Evolutionary conservation across 2,329 filamentous ascomycete genomes (phyloP).

Genomic region (Colletotrichum musae): DNA sequence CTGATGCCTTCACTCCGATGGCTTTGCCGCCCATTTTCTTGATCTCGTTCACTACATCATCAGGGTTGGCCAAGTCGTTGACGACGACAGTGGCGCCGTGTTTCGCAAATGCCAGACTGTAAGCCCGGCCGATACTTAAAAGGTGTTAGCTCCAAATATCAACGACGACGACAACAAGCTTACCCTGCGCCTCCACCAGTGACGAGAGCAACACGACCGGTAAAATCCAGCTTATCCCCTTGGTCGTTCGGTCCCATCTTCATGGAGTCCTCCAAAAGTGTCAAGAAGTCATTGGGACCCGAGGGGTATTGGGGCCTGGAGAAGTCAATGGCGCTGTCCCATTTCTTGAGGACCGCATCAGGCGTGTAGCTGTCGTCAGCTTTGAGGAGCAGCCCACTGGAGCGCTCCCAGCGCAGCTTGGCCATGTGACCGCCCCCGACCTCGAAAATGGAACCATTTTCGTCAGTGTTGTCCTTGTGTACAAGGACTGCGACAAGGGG

Average conservation of each 20-base stretch:
- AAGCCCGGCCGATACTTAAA: constrained; percentile 86
- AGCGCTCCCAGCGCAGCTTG: constrained; percentile 95
- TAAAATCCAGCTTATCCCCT: constrained; percentile 84
- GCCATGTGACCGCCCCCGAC: constrained; percentile 92
- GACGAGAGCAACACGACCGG: constrained; percentile 86
- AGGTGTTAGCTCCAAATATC: constrained; percentile 32
- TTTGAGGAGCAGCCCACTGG: constrained; percentile 89
- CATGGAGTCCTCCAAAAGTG: constrained; percentile 85
- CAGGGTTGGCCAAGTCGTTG: constrained; percentile 95
- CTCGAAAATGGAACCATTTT: constrained; percentile 94
- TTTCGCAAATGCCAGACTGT: constrained; percentile 89
- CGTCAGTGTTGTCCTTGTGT: constrained; percentile 85
- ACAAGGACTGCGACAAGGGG: constrained; percentile 91
- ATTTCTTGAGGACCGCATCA: constrained; percentile 88
- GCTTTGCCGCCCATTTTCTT: constrained; percentile 90
- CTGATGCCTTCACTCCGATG: constrained; percentile 92
- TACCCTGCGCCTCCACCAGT: constrained; percentile 89
- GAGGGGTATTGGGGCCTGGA: constrained; percentile 85
- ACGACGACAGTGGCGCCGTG: constrained; percentile 89
- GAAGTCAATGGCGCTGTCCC: constrained; percentile 90
- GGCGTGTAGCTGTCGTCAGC: constrained; percentile 91
- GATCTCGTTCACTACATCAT: constrained; percentile 92
- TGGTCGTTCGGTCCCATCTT: constrained; percentile 81
- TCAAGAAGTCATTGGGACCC: constrained; percentile 90
- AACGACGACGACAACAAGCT: constrained; percentile 45